Evolutionary conservation across 768 basidiomycete species (phyloP), one percentile per base, ranked within the genome.

Genomic region (Phanerochaete sordida): DNA sequence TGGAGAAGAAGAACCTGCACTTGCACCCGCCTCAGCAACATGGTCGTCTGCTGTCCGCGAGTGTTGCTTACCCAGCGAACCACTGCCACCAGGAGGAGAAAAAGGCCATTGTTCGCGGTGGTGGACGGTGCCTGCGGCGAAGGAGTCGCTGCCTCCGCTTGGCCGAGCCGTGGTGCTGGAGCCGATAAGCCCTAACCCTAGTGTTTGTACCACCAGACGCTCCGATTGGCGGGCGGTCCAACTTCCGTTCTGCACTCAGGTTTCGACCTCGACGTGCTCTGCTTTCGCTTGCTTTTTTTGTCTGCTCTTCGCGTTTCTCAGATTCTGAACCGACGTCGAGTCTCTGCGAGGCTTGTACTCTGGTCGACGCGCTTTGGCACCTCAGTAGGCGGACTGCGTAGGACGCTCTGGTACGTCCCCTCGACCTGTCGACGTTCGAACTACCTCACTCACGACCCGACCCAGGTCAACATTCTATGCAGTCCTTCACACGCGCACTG

Each of bases 1-100:
- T 95, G 31, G 91, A 83, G 76, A 94, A 94, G 80, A 96, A 93
- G 46, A 95, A 75, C 49, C 88, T 90, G 63, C 16, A 26, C 30
- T 35, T 35, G 51, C 57, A 24, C 51, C 8, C 37, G 55, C 35
- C 53, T 62, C 23, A 15, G 62, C 44, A 27, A 46, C 49, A 27
- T 27, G 24, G 50, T 31, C 26, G 47, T 4, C 49, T 26, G 9
- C 13, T 11, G n/a, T 16, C 19, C 19, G 43, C 1, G 2, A 27
- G 50, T 30, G 13, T 28, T 23, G 48, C 77, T 64, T 55, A 79
- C 81, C 82, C 79, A 63, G 76, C 71, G 52, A 88, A 72, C 86
- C 86, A 88, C 57, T 81, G 72, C 46, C 85, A 68, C n/a, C 86
- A 47, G 19, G 82, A 79, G 7, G 79, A 72, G 66, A 86, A 80